These are phyloP conservation scores for Cercospora berteroae DNA, from an alignment of 2,329 filamentous ascomycete genomes.

Conservation along the genomic window DNA sequence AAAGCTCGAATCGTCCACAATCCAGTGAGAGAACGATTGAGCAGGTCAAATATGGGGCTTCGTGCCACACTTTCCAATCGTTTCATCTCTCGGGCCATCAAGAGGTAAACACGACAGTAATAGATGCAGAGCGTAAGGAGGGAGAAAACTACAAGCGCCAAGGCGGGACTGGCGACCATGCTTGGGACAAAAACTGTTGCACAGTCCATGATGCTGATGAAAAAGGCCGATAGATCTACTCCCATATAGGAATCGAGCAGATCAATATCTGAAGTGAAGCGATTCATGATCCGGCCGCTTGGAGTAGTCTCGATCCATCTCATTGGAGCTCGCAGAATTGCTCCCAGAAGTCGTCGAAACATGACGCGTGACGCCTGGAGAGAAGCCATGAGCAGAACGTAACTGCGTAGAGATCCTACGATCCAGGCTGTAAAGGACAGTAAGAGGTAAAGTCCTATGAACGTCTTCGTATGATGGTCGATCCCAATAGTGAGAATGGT, in stretches of 20 bases:
- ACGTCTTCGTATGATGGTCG: too few species aligned
- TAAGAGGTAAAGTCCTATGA: too few species aligned
- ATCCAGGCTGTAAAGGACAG: too few species aligned
- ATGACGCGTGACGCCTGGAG: too few species aligned
- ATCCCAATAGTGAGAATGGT: too few species aligned
- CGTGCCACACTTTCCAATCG: slow-evolving; percentile 8
- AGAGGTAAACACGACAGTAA: slow-evolving; percentile 6
- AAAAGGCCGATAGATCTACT: slow-evolving; percentile 47
- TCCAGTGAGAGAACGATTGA: slow-evolving; percentile 1
- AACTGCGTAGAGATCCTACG: too few species aligned
- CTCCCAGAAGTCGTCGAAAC: too few species aligned
- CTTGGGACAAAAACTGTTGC: too few species aligned
- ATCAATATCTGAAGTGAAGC: slow-evolving; percentile 93
- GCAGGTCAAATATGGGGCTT: slow-evolving; percentile 8
- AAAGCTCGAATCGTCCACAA: slow-evolving; percentile 1
- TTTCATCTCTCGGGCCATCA: slow-evolving; percentile 6
- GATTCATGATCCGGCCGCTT: slow-evolving; percentile 88
- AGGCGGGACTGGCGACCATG: background rate
- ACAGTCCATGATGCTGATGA: background rate
- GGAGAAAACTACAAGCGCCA: background rate
- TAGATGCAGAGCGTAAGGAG: background rate
- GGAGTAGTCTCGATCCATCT: slow-evolving; percentile 73
- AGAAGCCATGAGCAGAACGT: too few species aligned
- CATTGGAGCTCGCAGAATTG: too few species aligned
- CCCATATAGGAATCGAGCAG: slow-evolving; percentile 60